Conservation (phyloP, 1,284 basidiomycete genomes). For the Rhodotorula sp. region DNA sequence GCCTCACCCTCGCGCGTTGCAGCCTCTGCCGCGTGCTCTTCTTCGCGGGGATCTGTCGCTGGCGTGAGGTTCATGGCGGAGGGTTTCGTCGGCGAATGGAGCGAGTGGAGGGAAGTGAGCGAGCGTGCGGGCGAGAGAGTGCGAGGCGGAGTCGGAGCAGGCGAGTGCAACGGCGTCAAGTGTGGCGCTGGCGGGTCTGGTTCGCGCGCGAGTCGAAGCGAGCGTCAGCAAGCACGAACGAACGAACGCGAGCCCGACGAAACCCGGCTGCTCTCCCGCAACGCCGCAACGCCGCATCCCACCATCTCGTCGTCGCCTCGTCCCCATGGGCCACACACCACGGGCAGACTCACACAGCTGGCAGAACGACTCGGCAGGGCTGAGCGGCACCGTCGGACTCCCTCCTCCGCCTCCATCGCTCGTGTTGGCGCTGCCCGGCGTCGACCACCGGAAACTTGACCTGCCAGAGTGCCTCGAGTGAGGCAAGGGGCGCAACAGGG, state of each 20-base stretch:
- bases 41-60: background rate
- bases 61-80: background rate
- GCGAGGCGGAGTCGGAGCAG: slow-evolving; percentile 12
- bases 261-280: too few relatives aligned
- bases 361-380: slow-evolving; percentile 15
- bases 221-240: background rate
- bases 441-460: slow-evolving; percentile 1
- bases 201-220: background rate
- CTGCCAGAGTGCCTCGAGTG: slow-evolving; percentile 6
- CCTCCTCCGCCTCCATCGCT: background rate
- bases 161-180: slow-evolving; percentile 21
- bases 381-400: background rate
- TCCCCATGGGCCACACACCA: too few relatives aligned
- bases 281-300: background rate
- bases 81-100: background rate
- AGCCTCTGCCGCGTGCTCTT: too few relatives aligned
- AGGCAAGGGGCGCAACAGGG: slow-evolving; percentile 6
- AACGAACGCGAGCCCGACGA: too few relatives aligned
- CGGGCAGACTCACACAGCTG: slow-evolving; percentile 14
- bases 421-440: background rate
- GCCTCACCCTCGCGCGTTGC: background rate
- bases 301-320: background rate
- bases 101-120: background rate
- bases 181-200: slow-evolving; percentile 33
- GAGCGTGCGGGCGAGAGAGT: slow-evolving; percentile 3